Conservation (phyloP, 208 protist genomes). For the Trypanosoma scelopori region DNA sequence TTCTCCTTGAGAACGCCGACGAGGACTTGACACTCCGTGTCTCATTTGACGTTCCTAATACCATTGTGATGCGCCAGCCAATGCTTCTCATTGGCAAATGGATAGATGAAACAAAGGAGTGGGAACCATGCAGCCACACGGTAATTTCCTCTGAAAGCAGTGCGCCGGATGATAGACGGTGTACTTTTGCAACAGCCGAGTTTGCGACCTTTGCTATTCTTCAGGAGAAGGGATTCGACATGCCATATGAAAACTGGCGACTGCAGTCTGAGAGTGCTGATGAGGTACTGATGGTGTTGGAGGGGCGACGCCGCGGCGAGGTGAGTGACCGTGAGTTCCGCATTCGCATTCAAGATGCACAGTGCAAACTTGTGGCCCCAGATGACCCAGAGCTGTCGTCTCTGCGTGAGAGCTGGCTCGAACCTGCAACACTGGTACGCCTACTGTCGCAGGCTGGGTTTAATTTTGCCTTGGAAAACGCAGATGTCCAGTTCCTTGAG, state of each 20-base stretch:
- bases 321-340: constrained; percentile 84
- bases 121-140: constrained; percentile 85
- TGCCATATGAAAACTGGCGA: constrained; percentile 86
- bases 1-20: constrained; percentile 38
- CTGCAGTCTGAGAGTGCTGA: constrained; percentile 71
- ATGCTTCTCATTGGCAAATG: constrained; percentile 88
- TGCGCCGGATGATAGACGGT: constrained; percentile 31
- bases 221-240: constrained; percentile 89
- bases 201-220: constrained; percentile 87
- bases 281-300: constrained; percentile 71
- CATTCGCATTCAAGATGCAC: constrained; percentile 74
- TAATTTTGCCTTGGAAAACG: constrained; percentile 83
- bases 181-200: constrained; percentile 71
- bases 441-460: constrained; percentile 81
- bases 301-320: constrained; percentile 76
- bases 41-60: constrained; percentile 82
- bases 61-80: constrained; percentile 78
- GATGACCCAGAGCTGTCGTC: constrained; percentile 71
- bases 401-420: constrained; percentile 65
- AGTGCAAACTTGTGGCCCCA: constrained; percentile 78
- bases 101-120: constrained; percentile 54
- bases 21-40: constrained; percentile 81
- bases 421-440: constrained; percentile 79
- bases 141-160: constrained; percentile 39
- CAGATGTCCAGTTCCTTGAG: constrained; percentile 69